Evolutionary conservation across 371 early-diverging fungal species (phyloP), one percentile per base, ranked within the genome.

Genomic region (Syncephalastrum sp.): DNA sequence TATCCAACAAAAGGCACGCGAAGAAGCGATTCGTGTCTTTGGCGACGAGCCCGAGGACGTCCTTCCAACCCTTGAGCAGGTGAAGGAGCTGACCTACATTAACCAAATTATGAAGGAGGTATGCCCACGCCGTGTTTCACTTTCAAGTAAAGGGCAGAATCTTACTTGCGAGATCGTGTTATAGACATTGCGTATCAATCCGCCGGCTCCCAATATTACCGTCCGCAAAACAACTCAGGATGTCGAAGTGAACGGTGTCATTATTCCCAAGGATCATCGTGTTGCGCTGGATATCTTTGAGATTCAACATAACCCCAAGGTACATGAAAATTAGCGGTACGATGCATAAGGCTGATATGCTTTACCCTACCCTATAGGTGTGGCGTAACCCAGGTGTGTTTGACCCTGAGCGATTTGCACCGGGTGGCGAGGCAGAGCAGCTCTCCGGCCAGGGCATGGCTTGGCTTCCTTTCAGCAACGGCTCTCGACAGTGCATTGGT

Each of bases 401-500:
- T 47, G 43, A 52, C 12, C 68, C 65, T 0, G 61, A 61, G 24
- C 50, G 68, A 14, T 67, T 59, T 45, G 16, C 10, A 14, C 33
- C 53, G 5, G 53, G 52, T 25, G 59, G 56, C 3, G 67, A 58
- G 10, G 51, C 56, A 13, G 62, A 55, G 13, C 67, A 69, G 21
- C 25, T 52, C 49, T 16, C 52, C 42, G 4, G 54, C 17, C 5
- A 47, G 27, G 60, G 60, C 14, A 25, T 60, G 14, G 63, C 73
- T 6, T 84, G 74, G 74, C 46, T 78, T 12, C 82, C 85, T 23
- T 84, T 84, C 54, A 68, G 77, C 54, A 63, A 68, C 33, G 85
- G 84, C 7, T 48, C 70, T 4, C 73, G 84, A 42, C 72, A 79
- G 57, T 85, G 87, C 47, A 67, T 83, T 45, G 87, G 83, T 27